A percentile compares a stretch with the other conserved stretches of the same genome.
These are phyloP conservation scores for Epichloe sibirici DNA, from an alignment of 2,329 filamentous ascomycete genomes.

Conservation along the genomic window DNA sequence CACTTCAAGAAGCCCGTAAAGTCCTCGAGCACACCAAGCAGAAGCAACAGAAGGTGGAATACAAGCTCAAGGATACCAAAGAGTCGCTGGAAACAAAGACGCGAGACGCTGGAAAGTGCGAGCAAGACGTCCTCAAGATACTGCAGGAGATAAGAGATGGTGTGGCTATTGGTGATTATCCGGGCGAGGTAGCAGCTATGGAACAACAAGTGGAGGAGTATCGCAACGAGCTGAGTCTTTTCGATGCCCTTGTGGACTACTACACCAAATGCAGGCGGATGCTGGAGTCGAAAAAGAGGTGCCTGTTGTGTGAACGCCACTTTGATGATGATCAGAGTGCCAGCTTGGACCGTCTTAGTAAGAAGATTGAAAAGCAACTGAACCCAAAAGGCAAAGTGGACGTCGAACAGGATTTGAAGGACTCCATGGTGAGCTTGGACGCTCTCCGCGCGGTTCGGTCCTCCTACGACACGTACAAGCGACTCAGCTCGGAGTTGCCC, in stretches of 20 bases:
- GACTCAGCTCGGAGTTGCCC: slow-evolving; percentile 61
- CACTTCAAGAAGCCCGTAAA: slow-evolving; percentile 52
- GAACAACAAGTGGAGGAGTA: slow-evolving; percentile 46
- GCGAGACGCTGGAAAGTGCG: slow-evolving; percentile 48
- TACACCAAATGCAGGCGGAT: slow-evolving; percentile 55
- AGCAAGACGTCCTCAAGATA: slow-evolving; percentile 40
- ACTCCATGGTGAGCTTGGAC: slow-evolving; percentile 37
- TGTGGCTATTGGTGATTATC: slow-evolving; percentile 41
- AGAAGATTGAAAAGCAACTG: slow-evolving; percentile 52
- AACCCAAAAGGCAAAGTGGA: slow-evolving; percentile 51
- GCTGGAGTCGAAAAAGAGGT: slow-evolving; percentile 57
- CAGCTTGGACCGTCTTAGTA: slow-evolving; percentile 48
- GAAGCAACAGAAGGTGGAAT: slow-evolving; percentile 67
- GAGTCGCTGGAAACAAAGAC: slow-evolving; percentile 53
- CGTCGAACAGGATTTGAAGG: slow-evolving; percentile 48
- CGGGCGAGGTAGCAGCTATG: slow-evolving; percentile 36
- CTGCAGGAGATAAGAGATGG: slow-evolving; percentile 32
- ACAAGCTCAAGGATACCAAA: slow-evolving; percentile 52
- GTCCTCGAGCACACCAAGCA: slow-evolving; percentile 58
- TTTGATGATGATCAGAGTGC: slow-evolving; percentile 50
- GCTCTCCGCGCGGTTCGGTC: slow-evolving; percentile 50
- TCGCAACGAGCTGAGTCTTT: slow-evolving; percentile 56
- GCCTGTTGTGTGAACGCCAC: slow-evolving; percentile 60
- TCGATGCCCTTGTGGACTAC: slow-evolving; percentile 57
- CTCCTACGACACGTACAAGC: slow-evolving; percentile 62